Evolutionary conservation across 805 yeast genomes (phyloP), one percentile per base, ranked within the genome.

Genomic region (Yamadazyma tumulicola): DNA sequence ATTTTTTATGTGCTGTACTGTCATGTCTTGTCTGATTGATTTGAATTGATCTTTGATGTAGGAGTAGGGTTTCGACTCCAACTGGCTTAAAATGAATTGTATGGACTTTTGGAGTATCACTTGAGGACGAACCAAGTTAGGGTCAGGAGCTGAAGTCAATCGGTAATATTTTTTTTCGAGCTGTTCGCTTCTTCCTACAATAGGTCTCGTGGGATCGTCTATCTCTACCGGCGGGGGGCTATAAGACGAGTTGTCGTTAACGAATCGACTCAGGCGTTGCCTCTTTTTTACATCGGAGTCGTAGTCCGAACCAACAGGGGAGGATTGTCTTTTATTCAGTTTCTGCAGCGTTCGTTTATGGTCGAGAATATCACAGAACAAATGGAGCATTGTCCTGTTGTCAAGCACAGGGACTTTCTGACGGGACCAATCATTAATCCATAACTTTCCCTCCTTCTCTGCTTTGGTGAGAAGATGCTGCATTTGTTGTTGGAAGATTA

Each of bases 101-200:
- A 81, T 60, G 2, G 95, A 72, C 46, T 74, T 69, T 40, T 72
- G 68, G 37, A 91, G 59, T 1, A 87, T 66, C 1, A 51, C 54
- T 28, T 75, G 63, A 0, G 97, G 97, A 30, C 98, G 69, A 2
- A 91, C 96, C 18, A 70, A 61, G 2, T 75, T 73, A 0, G 97
- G 96, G 43, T 85, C 85, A 0, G 97, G 96, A 33, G 81, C 96
- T 2, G 96, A 85, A 0, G 98, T 93, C 40, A 93, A 62, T 41
- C 97, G 71, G 16, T 87, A 61, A 53, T 88, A 91, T 28, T 75
- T 66, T 56, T 91, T 93, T 47, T 88, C 96, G 16, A 91, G 54
- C 1, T 53, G 65, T 34, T 69, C 69, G 49, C 83, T 72, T 1
- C 75, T 69, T 0, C 98, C 98, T 8, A 82, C 46, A 8, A 75